Evolutionary conservation across 108 stramenopile species (phyloP).

Genomic region (Cyclotella baltica): DNA sequence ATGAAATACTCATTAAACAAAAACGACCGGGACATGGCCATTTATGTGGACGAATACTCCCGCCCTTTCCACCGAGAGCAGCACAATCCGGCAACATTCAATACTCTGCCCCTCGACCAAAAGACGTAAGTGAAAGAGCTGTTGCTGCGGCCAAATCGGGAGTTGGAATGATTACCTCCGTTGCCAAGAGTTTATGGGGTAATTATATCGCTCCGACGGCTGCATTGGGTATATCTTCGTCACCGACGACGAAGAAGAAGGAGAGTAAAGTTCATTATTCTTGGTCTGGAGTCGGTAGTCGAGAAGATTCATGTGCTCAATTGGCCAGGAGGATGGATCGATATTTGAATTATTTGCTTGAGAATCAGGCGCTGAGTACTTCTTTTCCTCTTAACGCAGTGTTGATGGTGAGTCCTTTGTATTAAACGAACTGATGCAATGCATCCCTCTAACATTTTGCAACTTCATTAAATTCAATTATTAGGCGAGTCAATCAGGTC

Average conservation of each 20-base stretch:
- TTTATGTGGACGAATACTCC: constrained; percentile 85
- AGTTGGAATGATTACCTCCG: constrained; percentile 71
- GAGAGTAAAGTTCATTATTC: constrained; percentile 33
- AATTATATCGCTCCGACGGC: constrained; percentile 40
- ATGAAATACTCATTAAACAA: constrained; percentile 78
- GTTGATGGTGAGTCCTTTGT: constrained; percentile 58
- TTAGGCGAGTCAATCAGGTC: constrained; percentile 86
- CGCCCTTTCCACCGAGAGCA: constrained; percentile 72
- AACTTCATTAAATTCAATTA: too few species aligned
- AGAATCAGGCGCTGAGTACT: constrained; percentile 81
- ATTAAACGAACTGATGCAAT: neutral
- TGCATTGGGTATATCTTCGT: constrained; percentile 11
- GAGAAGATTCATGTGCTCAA: constrained; percentile 16
- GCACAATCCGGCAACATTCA: neutral
- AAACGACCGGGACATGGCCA: constrained; percentile 77
- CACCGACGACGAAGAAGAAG: constrained; percentile 24
- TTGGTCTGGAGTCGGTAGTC: neutral
- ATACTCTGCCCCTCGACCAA: constrained; percentile 7
- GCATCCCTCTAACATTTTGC: too few species aligned
- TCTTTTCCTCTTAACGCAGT: constrained; percentile 88
- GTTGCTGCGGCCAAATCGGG: constrained; percentile 66
- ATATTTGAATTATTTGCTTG: constrained; percentile 86
- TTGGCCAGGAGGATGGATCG: constrained; percentile 61
- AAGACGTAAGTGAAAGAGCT: constrained; percentile 63
- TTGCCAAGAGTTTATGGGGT: constrained; percentile 74